Evolutionary conservation across 2,329 filamentous ascomycete genomes (phyloP), one percentile per base, ranked within the genome.

Genomic region (Scedosporium dehoogii): DNA sequence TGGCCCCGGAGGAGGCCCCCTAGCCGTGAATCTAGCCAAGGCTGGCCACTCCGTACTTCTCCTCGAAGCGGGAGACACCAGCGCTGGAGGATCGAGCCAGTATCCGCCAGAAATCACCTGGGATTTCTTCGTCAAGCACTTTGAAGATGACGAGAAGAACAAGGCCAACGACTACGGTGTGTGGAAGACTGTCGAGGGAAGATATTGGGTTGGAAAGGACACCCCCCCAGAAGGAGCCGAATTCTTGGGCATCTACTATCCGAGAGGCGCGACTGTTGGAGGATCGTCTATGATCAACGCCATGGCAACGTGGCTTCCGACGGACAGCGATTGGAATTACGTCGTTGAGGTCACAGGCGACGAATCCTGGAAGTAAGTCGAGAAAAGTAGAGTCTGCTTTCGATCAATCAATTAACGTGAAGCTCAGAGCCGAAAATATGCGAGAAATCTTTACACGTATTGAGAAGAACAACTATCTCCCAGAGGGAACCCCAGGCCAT

Each of bases 61-160:
- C 3, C 76, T 85, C 18, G 83, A 85, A 64, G 82, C 82, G 18
- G 82, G 82, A 57, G 79, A 81, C 44, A 46, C 42, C 25, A 51
- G 46, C 42, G 25, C 38, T 25, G 59, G 42, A 27, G 59, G 33
- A 23, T 41, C 57, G 14, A 44, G 51, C 51, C 18, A 55, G 60
- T 67, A 70, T 9, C 66, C 69, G 46, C 63, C 68, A 4, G 70
- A 38, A 12, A 42, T 68, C 0, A 59, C 66, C 46, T 87, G 85
- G 84, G 78, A 84, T 71, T 86, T 82, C 71, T 88, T 79, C 65
- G 83, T 86, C 63, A 79, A 81, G 59, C 85, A 87, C 71, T 86
- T 85, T 67, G 70, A 75, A 6, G 78, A 85, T 65, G 69, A 71
- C 4, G 56, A 64, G 4, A 77, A 78, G 12, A 78, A 82, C 65